phyloP scores from a whole-genome alignment of 768 basidiomycete species.

The Phylloporus arenicola region DNA sequence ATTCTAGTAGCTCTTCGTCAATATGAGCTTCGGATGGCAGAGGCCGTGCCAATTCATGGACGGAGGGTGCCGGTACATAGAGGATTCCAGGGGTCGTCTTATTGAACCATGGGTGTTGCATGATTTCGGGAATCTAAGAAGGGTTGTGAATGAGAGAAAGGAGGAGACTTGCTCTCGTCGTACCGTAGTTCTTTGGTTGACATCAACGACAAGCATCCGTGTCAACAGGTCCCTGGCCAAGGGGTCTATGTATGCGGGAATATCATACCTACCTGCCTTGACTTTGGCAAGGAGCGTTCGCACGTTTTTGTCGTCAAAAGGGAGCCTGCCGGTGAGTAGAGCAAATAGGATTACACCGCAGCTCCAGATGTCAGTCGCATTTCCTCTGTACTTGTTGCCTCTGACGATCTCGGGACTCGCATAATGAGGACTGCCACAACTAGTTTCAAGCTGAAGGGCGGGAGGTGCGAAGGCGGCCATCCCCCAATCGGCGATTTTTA shows the following conservation, averaged over 20 bases:
- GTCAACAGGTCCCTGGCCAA: slow-evolving; percentile 78
- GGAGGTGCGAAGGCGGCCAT: slow-evolving; percentile 96
- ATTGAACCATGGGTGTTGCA: slow-evolving; percentile 78
- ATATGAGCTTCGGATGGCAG: slow-evolving; percentile 64
- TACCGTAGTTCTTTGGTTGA: slow-evolving; percentile 74
- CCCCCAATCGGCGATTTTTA: slow-evolving; percentile 98
- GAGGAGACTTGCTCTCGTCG: slow-evolving; percentile 15
- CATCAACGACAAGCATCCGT: slow-evolving; percentile 87
- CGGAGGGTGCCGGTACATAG: slow-evolving; percentile 52
- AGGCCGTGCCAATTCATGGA: slow-evolving; percentile 64
- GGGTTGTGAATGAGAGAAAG: slow-evolving; percentile 2
- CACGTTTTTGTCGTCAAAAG: slow-evolving; percentile 90
- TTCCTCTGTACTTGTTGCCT: slow-evolving; percentile 83
- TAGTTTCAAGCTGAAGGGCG: slow-evolving; percentile 81
- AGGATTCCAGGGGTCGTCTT: slow-evolving; percentile 45
- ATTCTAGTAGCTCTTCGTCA: slow-evolving; percentile 71
- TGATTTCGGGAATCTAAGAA: slow-evolving; percentile 76
- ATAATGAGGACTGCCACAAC: slow-evolving; percentile 95
- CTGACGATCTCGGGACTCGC: slow-evolving; percentile 96
- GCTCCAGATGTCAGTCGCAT: slow-evolving; percentile 93
- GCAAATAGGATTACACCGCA: slow-evolving; percentile 93
- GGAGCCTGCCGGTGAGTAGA: slow-evolving; percentile 82
- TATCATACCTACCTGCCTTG: slow-evolving; percentile 77
- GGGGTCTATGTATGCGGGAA: slow-evolving; percentile 77
- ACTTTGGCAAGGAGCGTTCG: slow-evolving; percentile 77